Evolutionary conservation across 768 basidiomycete genomes (phyloP), one percentile per base, ranked within the genome.

Genomic region (Leucogyrophana mollusca): DNA sequence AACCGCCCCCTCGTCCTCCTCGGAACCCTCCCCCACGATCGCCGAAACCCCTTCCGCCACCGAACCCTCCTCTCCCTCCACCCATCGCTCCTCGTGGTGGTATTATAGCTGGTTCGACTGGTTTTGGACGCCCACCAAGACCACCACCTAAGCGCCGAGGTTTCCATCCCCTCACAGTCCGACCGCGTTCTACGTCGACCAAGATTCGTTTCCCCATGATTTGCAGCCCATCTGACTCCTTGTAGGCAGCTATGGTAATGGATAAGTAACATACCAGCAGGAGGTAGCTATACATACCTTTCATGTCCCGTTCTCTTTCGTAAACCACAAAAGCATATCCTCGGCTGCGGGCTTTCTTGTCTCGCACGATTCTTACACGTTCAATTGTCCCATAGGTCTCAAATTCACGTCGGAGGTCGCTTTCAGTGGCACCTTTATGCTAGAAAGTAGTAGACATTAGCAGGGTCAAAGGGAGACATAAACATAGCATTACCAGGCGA

Each of bases 281-380:
- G 21, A 50, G 41, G 56, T 33, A 9, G 13, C 23, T 25, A 13
- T 41, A 16, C 10, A 40, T 65, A 94, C 94, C 94, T 81, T 98
- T 98, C 96, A 99, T 99, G 65, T 99, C 96, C 48, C 94, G 83
- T 70, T 98, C 96, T 23, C 96, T 83, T 64, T 99, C 96, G 55
- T 92, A 99, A 14, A 99, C 94, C 52, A 99, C 78, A 69, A 99
- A 99, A 17, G 95, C 95, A 65, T 97, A 98, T 11, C 94, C 93
- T 52, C 88, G 75, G 60, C 88, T 82, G 47, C 91, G 88, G 40
- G 78, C 81, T 60, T 94, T 94, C 66, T 88, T 83, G 75, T 96
- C 91, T 25, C 87, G 82, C 9, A 97, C 94, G 44, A 99, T 90
- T 51, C 93, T 80, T 54, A 98, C 87, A 48, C 90, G 82, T 71